Conservation (phyloP, 208 protist genomes). For the Crithidia sp. region DNA sequence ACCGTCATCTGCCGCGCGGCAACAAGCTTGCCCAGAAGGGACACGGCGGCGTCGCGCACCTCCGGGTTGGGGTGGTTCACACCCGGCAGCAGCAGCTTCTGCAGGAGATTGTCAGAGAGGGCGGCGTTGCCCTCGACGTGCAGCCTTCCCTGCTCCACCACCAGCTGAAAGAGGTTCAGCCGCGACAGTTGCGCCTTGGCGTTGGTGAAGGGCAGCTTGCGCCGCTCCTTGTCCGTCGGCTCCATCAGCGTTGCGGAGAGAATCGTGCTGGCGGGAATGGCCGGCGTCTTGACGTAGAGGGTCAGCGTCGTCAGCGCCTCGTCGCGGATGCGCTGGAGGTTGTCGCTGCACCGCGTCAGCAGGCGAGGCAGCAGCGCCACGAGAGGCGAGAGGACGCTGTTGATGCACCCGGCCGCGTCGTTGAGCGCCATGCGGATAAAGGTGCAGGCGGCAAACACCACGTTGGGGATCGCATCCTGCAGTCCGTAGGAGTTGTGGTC, state of each 20-base stretch:
- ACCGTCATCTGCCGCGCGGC: conserved; percentile 32
- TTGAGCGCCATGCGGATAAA: conserved; percentile 73
- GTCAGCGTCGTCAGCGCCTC: conserved; percentile 68
- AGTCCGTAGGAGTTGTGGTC: conserved; percentile 79
- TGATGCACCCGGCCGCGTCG: conserved; percentile 50
- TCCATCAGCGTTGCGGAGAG: conserved; percentile 64
- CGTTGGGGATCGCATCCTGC: conserved; percentile 82
- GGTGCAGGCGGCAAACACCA: conserved; percentile 67
- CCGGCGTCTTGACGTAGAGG: conserved; percentile 49
- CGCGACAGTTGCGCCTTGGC: conserved; percentile 70
- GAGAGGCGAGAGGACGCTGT: conserved; percentile 46
- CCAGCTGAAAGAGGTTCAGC: conserved; percentile 59
- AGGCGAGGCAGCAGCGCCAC: conserved; percentile 72
- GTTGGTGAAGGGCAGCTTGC: conserved; percentile 58
- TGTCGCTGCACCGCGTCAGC: conserved; percentile 73
- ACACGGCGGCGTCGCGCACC: conserved; percentile 76
- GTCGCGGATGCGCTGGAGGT: conserved; percentile 71
- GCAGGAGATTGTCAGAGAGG: conserved; percentile 38
- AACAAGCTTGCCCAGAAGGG: conserved; percentile 48
- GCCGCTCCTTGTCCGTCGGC: conserved; percentile 73
- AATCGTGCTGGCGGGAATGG: conserved; percentile 41
- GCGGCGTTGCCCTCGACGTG: conserved; percentile 13
- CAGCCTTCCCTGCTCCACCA: conserved; percentile 27
- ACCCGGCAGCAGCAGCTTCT: conserved; percentile 70
- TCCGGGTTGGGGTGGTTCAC: conserved; percentile 80